phyloP scores from a whole-genome alignment of 139 green algal genomes.

The Protoeuglena noctilucae region DNA sequence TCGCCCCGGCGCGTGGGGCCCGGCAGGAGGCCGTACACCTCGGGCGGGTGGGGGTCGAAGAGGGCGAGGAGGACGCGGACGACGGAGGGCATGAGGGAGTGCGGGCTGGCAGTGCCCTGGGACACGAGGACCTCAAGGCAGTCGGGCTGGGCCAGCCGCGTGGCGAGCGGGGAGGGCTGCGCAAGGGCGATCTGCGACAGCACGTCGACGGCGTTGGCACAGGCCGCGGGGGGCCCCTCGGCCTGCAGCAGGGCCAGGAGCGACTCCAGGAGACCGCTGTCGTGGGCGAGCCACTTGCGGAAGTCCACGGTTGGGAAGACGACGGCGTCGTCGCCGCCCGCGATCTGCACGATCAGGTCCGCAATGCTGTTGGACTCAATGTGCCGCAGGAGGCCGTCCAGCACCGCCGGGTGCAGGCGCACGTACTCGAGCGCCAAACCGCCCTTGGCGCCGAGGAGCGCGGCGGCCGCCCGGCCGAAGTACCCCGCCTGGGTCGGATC shows the following conservation, averaged over 20 bases:
- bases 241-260: constrained; percentile 14
- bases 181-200: constrained; percentile 23
- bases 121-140: neutral
- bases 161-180: constrained; percentile 17
- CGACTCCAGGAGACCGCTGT: constrained; percentile 23
- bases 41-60: constrained; percentile 13
- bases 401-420: neutral
- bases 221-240: constrained; percentile 12
- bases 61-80: constrained; percentile 20
- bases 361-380: neutral
- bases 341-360: neutral
- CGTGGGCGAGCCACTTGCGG: constrained; percentile 30
- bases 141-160: constrained; percentile 11
- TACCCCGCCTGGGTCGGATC: neutral
- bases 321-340: neutral
- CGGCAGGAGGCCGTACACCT: neutral
- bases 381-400: neutral
- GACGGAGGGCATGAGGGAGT: constrained; percentile 12
- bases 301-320: no score
- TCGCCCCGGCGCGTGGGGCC: neutral
- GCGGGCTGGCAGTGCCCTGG: neutral
- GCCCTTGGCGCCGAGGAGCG: neutral
- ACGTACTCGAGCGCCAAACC: neutral
- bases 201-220: constrained; percentile 24
- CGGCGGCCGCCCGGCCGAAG: neutral